Conservation (phyloP, 805 yeast genomes). For the Myxozyma lipomycoides region DNA sequence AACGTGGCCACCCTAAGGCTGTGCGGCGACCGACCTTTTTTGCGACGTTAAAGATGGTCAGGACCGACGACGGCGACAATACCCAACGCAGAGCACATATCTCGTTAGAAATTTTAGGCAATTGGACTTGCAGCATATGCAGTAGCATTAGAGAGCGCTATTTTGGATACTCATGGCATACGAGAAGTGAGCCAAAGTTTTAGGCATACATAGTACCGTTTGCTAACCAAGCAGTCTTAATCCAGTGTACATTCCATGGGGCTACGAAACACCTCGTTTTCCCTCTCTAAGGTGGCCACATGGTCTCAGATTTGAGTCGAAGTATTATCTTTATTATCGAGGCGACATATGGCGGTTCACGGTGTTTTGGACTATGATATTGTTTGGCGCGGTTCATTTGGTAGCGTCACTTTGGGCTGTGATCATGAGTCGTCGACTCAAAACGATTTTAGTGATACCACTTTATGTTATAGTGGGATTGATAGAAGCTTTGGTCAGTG, state of each 20-base stretch:
- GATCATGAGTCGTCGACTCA: conserved; percentile 44
- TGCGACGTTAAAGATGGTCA: no score
- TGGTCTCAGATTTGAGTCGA: conserved; percentile 34
- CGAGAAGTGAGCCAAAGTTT: no score
- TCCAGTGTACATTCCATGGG: conserved; percentile 56
- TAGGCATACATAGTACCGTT: no score
- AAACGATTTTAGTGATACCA: conserved; percentile 44
- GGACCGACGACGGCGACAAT: no score
- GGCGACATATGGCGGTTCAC: conserved; percentile 81
- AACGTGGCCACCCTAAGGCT: no score
- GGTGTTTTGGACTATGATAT: conserved; percentile 70
- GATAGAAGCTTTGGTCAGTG: conserved; percentile 63
- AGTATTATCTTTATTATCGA: conserved; percentile 56
- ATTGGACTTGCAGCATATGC: no score
- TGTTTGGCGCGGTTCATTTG: conserved; percentile 58
- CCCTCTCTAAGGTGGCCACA: conserved; percentile 80
- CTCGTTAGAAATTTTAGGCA: no score
- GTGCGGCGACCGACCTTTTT: no score
- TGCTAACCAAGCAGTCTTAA: conserved; percentile 6
- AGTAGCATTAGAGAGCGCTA: no score
- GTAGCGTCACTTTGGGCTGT: conserved; percentile 63
- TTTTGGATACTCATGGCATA: no score
- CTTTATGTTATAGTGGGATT: conserved; percentile 54
- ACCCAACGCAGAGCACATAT: no score
- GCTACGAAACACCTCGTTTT: conserved; percentile 71